Evolutionary conservation across 805 yeast genomes (phyloP).

Genomic region (Wickerhamiella brachini): DNA sequence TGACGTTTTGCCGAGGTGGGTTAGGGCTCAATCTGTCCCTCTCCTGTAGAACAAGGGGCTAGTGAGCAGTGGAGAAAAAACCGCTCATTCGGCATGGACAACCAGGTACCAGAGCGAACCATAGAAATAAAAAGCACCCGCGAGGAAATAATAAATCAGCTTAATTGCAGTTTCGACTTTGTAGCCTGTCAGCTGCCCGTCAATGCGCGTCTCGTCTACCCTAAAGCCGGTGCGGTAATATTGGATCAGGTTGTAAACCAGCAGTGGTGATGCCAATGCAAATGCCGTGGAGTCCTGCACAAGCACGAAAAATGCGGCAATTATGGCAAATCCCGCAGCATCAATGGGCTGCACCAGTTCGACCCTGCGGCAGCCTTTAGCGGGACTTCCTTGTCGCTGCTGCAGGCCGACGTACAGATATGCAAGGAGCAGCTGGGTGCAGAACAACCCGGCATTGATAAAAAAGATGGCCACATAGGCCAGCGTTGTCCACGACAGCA

Average conservation of each 20-base stretch:
- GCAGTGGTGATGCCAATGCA: constrained; percentile 66
- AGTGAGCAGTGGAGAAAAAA: neutral
- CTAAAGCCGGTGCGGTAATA: constrained; percentile 67
- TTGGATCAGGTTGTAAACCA: constrained; percentile 73
- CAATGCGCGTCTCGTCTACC: constrained; percentile 94
- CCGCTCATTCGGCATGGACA: constrained; percentile 8
- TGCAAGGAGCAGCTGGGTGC: constrained; percentile 18
- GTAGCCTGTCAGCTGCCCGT: constrained; percentile 83
- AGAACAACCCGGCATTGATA: constrained; percentile 15
- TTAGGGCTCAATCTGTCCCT: no score
- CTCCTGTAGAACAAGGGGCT: neutral
- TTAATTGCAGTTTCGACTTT: constrained; percentile 85
- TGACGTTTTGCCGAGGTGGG: no score
- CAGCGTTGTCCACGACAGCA: constrained; percentile 9
- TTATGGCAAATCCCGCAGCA: constrained; percentile 57
- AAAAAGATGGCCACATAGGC: constrained; percentile 14
- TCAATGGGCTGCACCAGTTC: constrained; percentile 57
- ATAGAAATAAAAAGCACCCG: constrained; percentile 93
- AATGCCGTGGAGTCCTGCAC: constrained; percentile 90
- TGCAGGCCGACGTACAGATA: constrained; percentile 23
- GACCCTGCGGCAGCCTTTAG: constrained; percentile 85
- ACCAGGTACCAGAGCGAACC: constrained; percentile 52
- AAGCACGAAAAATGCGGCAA: constrained; percentile 57
- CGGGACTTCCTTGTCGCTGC: constrained; percentile 93
- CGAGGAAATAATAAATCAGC: constrained; percentile 74